Conservation (phyloP, 495 filamentous ascomycete genomes). For the Trypethelium eluteriae region DNA sequence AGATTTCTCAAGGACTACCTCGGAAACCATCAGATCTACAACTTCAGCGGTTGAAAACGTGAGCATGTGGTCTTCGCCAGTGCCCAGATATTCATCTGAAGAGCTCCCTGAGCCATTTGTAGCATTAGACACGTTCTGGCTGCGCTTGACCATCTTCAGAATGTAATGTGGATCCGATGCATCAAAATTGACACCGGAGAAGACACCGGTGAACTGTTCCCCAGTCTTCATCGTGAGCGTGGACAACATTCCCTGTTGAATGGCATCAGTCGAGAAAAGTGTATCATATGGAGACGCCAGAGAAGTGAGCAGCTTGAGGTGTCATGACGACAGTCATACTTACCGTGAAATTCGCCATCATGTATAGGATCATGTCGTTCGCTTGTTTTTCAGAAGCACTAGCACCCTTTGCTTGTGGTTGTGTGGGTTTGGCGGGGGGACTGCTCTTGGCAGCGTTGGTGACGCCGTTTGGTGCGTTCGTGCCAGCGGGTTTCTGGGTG, state of each 20-base stretch:
- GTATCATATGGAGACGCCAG: too few species aligned
- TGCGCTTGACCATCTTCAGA: slow-evolving; percentile 76
- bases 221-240: slow-evolving; percentile 61
- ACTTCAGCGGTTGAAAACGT: slow-evolving; percentile 73
- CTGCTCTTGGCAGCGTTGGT: slow-evolving; percentile 31
- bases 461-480: slow-evolving; percentile 48
- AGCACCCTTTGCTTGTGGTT: slow-evolving; percentile 41
- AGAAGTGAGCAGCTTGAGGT: background rate
- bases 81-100: slow-evolving; percentile 51
- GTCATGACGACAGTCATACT: slow-evolving; percentile 28
- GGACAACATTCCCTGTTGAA: slow-evolving; percentile 55
- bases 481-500: slow-evolving; percentile 48
- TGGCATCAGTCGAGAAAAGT: background rate
- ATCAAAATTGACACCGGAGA: slow-evolving; percentile 53
- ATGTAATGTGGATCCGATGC: slow-evolving; percentile 51
- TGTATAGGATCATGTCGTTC: slow-evolving; percentile 57
- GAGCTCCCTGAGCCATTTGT: slow-evolving; percentile 51
- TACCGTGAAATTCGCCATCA: slow-evolving; percentile 58
- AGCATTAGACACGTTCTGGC: slow-evolving; percentile 43
- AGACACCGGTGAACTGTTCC: slow-evolving; percentile 67
- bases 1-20: slow-evolving; percentile 45
- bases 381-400: slow-evolving; percentile 55
- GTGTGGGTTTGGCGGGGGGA: slow-evolving; percentile 27
- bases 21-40: slow-evolving; percentile 54
- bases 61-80: slow-evolving; percentile 61